These are phyloP conservation scores for Colletotrichum tamarilloi DNA, from an alignment of 2,329 filamentous ascomycete genomes.

Conservation along the genomic window DNA sequence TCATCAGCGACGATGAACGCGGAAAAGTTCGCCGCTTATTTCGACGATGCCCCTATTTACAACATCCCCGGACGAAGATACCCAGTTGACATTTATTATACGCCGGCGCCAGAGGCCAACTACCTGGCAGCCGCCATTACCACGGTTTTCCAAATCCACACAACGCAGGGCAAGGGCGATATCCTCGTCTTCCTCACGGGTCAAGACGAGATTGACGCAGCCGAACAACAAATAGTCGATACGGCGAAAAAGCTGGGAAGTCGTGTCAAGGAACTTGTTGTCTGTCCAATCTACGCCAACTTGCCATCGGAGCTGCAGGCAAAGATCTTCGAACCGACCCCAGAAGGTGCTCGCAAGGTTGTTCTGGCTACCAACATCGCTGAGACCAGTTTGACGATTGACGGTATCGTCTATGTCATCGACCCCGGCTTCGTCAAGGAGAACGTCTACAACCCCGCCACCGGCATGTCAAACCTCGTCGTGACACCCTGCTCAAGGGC, in stretches of 20 bases:
- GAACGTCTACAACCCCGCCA: conserved; percentile 90
- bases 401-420: conserved; percentile 96
- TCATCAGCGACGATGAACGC: conserved; percentile 96
- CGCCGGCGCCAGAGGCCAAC: conserved; percentile 90
- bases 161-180: conserved; percentile 85
- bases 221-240: conserved; percentile 84
- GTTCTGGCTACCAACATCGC: conserved; percentile 97
- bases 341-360: conserved; percentile 86
- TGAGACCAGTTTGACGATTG: conserved; percentile 94
- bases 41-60: conserved; percentile 93
- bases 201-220: conserved; percentile 94
- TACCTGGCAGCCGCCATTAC: conserved; percentile 92
- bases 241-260: conserved; percentile 88
- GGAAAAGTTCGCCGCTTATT: conserved; percentile 90
- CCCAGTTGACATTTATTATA: conserved; percentile 92
- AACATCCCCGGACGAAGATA: conserved; percentile 92
- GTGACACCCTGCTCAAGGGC: conserved; percentile 93
- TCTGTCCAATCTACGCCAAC: conserved; percentile 95
- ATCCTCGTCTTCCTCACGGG: conserved; percentile 96
- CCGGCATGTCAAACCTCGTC: conserved; percentile 91
- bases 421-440: conserved; percentile 97
- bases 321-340: conserved; percentile 95
- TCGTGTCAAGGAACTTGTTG: conserved; percentile 86
- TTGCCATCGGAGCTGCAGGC: conserved; percentile 89
- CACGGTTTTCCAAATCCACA: conserved; percentile 95